Conservation (phyloP, 805 yeast genomes). For the Lachancea meyersii region DNA sequence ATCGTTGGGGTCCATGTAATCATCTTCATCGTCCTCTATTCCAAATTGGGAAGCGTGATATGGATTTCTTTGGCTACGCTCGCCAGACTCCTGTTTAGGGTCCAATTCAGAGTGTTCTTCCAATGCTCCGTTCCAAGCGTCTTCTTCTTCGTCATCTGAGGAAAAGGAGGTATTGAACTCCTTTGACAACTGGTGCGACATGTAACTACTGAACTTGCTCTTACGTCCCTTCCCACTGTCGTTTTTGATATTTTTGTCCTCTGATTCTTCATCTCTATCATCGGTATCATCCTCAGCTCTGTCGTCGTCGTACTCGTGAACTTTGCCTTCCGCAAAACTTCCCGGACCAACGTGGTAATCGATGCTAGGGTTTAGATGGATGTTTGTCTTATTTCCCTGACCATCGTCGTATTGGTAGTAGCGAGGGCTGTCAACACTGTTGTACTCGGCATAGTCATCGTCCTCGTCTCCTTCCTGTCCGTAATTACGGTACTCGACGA, state of each 20-base stretch:
- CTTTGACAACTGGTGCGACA: constrained; percentile 24
- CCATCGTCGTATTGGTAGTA: constrained; percentile 34
- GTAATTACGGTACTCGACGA: constrained; percentile 1
- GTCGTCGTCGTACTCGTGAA: constrained; percentile 26
- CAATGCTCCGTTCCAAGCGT: constrained; percentile 7
- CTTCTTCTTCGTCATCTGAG: constrained; percentile 22
- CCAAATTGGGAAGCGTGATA: constrained; percentile 40
- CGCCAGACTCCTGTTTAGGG: constrained; percentile 1
- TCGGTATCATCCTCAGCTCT: constrained; percentile 16
- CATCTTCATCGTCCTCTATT: constrained; percentile 51
- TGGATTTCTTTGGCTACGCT: constrained; percentile 34
- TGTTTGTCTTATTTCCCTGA: constrained; percentile 31
- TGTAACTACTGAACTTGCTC: constrained; percentile 24
- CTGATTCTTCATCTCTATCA: constrained; percentile 12
- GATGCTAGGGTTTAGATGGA: constrained; percentile 33
- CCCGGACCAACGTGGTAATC: constrained; percentile 30
- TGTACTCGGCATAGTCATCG: constrained; percentile 35
- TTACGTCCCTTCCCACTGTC: constrained; percentile 16
- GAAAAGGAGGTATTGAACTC: constrained; percentile 8
- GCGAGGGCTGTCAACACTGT: constrained; percentile 28
- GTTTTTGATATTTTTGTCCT: background rate
- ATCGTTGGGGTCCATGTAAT: constrained; percentile 73
- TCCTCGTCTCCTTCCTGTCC: constrained; percentile 33
- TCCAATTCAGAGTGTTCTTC: background rate
- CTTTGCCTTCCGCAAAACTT: constrained; percentile 6